A percentile compares a stretch with the other conserved stretches of the same genome.
Evolutionary conservation across 768 basidiomycete species (phyloP).

Genomic region (Jaapia argillacea): DNA sequence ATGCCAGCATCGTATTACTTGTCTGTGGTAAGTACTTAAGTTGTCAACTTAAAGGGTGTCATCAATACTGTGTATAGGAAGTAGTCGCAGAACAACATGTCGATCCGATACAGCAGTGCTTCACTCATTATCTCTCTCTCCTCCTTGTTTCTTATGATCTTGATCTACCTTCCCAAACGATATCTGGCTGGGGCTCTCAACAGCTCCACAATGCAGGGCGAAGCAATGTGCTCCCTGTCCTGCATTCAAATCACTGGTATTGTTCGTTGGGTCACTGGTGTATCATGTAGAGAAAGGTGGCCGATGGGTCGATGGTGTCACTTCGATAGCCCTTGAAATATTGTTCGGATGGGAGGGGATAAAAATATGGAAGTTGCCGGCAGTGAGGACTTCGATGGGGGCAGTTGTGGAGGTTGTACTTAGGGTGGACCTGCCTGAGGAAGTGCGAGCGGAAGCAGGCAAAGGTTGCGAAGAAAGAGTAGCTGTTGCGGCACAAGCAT

Average conservation of each 20-base stretch:
- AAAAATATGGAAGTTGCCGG: slow-evolving; percentile 32
- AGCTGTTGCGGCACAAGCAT: no score
- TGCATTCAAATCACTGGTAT: slow-evolving; percentile 35
- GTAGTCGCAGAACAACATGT: no score
- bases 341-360: slow-evolving; percentile 35
- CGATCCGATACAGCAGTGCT: no score
- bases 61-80: no score
- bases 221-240: slow-evolving; percentile 32
- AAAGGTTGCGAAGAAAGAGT: no score
- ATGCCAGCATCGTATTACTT: no score
- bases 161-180: slow-evolving; percentile 34
- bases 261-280: slow-evolving; percentile 30
- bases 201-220: slow-evolving; percentile 33
- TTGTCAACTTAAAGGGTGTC: no score
- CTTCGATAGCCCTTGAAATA: slow-evolving; percentile 27
- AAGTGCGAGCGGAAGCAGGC: no score
- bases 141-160: slow-evolving; percentile 27
- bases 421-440: no score
- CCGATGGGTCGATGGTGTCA: slow-evolving; percentile 39
- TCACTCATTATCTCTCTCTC: slow-evolving; percentile 33
- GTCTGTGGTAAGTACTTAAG: no score
- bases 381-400: slow-evolving; percentile 24
- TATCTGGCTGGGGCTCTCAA: slow-evolving; percentile 33
- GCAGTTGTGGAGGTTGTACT: slow-evolving; percentile 30
- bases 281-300: slow-evolving; percentile 32